Conservation (phyloP, 495 filamentous ascomycete species). For the Aspergillus bertholletiae region DNA sequence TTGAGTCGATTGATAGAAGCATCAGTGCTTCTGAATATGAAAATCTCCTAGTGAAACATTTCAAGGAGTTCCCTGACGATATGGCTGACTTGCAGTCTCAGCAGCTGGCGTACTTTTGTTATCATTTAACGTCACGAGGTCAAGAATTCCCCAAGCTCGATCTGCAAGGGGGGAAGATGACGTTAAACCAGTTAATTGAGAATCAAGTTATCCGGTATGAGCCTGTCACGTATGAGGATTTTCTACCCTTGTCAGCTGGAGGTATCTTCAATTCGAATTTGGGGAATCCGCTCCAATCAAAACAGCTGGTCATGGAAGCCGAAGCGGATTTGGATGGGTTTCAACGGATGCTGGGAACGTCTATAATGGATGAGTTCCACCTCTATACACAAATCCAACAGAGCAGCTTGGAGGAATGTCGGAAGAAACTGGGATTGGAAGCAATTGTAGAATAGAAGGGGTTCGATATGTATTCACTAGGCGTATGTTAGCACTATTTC, state of each 20-base stretch:
- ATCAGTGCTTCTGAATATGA: constrained; percentile 14
- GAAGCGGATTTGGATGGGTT: constrained; percentile 33
- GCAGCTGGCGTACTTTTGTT: constrained; percentile 32
- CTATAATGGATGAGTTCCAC: constrained; percentile 26
- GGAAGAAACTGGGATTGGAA: constrained; percentile 14
- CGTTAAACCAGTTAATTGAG: constrained; percentile 22
- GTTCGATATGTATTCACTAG: too few species aligned
- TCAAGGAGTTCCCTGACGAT: constrained; percentile 30
- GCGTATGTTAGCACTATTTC: too few species aligned
- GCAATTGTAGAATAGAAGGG: constrained; percentile 2
- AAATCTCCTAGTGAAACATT: constrained; percentile 17
- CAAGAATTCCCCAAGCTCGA: neutral
- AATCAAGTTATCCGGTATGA: constrained; percentile 20
- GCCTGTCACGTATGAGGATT: constrained; percentile 42
- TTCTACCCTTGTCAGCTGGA: constrained; percentile 39
- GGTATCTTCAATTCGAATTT: constrained; percentile 44
- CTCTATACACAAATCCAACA: constrained; percentile 28
- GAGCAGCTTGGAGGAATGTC: constrained; percentile 21
- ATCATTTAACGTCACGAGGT: constrained; percentile 12
- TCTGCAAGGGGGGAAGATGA: neutral
- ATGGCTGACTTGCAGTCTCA: constrained; percentile 20
- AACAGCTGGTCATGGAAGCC: constrained; percentile 26
- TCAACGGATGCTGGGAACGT: constrained; percentile 21
- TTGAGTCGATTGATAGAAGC: constrained; percentile 5
- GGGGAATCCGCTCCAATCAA: constrained; percentile 13